Evolutionary conservation across 257 asterid genomes (phyloP).

Genomic region (Nemophila menziesii): DNA sequence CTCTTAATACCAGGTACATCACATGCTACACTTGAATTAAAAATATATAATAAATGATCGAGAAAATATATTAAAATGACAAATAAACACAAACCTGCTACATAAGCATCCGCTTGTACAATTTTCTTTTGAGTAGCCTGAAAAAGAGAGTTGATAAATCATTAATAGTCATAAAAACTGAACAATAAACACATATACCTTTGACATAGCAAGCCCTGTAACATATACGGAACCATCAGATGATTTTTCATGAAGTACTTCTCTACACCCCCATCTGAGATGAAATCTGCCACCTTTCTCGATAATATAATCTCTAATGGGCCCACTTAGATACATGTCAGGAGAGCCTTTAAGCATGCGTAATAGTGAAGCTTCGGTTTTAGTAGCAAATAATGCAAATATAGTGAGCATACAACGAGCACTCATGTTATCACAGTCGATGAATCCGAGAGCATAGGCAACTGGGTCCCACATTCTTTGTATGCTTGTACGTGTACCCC

Average conservation of each 20-base stretch:
- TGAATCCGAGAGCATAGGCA: constrained; percentile 98
- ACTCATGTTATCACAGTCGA: constrained; percentile 92
- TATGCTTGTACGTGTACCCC: constrained; percentile 87
- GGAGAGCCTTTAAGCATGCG: constrained; percentile 99
- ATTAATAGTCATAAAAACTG: not conserved
- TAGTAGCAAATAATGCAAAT: constrained; percentile 90
- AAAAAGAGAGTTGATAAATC: constrained; percentile 8
- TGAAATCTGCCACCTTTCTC: constrained; percentile 98
- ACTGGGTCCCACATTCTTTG: constrained; percentile 99
- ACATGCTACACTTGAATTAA: constrained; percentile 54
- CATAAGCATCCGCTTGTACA: constrained; percentile 90
- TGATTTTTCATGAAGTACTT: constrained; percentile 59
- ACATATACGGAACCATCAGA: constrained; percentile 64
- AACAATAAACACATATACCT: constrained; percentile 32
- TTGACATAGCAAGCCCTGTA: constrained; percentile 85
- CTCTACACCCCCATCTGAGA: constrained; percentile 99
- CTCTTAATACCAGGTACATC: constrained; percentile 97
- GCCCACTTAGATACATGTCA: constrained; percentile 91
- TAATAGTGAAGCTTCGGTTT: constrained; percentile 94
- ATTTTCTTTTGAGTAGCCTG: constrained; percentile 93
- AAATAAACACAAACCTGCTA: constrained; percentile 56
- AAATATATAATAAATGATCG: not conserved
- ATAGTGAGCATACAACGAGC: constrained; percentile 99
- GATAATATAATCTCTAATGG: constrained; percentile 65
- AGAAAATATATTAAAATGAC: not conserved